Percentiles rank a stretch among this genome's conserved stretches.
phyloP scores from a whole-genome alignment of 345 rosid genomes.

The Leavenworthia alabamica region DNA sequence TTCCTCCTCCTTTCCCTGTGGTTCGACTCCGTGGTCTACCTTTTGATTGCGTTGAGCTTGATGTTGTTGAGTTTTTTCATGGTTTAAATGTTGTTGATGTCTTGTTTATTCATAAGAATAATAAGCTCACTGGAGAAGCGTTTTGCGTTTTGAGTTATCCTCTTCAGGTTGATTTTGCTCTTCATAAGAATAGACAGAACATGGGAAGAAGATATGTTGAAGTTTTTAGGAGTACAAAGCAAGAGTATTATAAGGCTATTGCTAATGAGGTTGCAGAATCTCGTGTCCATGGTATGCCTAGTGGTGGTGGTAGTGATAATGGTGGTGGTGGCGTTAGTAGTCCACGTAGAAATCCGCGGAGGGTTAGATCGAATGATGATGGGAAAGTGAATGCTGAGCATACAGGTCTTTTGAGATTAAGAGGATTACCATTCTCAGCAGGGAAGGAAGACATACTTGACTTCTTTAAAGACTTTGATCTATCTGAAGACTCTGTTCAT shows the following conservation, averaged over 20 bases:
- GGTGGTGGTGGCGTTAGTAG: no score
- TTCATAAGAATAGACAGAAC: constrained; percentile 84
- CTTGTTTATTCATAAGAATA: constrained; percentile 73
- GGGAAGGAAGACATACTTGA: constrained; percentile 86
- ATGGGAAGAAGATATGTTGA: constrained; percentile 95
- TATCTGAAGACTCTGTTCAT: constrained; percentile 65
- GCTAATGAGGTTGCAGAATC: constrained; percentile 74
- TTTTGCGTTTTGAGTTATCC: constrained; percentile 90
- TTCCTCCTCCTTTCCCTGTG: constrained; percentile 63
- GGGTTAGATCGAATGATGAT: constrained; percentile 68
- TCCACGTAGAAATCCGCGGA: constrained; percentile 48
- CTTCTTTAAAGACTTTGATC: constrained; percentile 68
- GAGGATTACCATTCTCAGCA: constrained; percentile 93
- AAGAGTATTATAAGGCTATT: constrained; percentile 89
- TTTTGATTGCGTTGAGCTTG: constrained; percentile 77
- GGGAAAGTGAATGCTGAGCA: constrained; percentile 73
- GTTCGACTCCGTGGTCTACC: constrained; percentile 95
- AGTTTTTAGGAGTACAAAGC: constrained; percentile 87
- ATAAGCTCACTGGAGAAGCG: constrained; percentile 88
- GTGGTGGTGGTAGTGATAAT: constrained; percentile 16
- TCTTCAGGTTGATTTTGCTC: constrained; percentile 91
- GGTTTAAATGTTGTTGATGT: constrained; percentile 87
- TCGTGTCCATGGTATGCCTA: constrained; percentile 34
- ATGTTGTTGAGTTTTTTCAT: constrained; percentile 74
- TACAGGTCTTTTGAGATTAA: constrained; percentile 72